phyloP scores from a whole-genome alignment of 768 basidiomycete species.

The Holtermannia corniformis region DNA sequence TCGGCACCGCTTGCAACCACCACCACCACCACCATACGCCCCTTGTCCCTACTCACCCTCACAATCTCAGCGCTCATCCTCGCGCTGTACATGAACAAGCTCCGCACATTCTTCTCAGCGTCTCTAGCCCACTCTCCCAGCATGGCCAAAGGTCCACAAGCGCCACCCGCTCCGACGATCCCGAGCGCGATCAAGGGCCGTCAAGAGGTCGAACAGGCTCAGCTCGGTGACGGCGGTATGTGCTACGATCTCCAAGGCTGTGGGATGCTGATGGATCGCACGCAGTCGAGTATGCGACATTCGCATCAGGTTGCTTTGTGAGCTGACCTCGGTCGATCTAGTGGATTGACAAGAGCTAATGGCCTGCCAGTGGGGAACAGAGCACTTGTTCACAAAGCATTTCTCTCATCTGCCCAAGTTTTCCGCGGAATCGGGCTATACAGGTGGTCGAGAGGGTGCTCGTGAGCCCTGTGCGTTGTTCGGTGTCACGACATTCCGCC shows the following conservation, averaged over 20 bases:
- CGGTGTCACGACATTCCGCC: neutral
- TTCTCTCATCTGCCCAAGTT: constrained; percentile 38
- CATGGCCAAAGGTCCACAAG: constrained; percentile 19
- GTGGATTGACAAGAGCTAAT: neutral
- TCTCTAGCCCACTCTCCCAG: neutral
- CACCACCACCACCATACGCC: neutral
- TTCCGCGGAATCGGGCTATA: constrained; percentile 35
- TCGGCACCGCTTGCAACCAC: neutral
- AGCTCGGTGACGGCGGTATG: constrained; percentile 32
- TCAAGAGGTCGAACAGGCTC: constrained; percentile 12
- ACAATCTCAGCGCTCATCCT: neutral
- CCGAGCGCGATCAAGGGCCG: constrained; percentile 34
- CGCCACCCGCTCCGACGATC: constrained; percentile 38
- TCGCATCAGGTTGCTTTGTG: constrained; percentile 41
- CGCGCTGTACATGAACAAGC: neutral
- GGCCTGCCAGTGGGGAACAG: constrained; percentile 38
- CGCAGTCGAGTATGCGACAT: constrained; percentile 39
- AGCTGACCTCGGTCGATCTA: constrained; percentile 8
- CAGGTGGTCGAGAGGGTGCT: constrained; percentile 24
- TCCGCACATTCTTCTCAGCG: neutral
- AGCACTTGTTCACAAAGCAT: constrained; percentile 39
- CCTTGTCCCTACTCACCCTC: neutral
- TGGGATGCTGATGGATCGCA: neutral
- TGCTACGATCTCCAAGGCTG: neutral
- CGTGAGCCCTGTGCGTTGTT: constrained; percentile 25